Evolutionary conservation across 202 grass and related monocot genomes (phyloP), one percentile per base, ranked within the genome.

Genomic region (Digitaria exilis): DNA sequence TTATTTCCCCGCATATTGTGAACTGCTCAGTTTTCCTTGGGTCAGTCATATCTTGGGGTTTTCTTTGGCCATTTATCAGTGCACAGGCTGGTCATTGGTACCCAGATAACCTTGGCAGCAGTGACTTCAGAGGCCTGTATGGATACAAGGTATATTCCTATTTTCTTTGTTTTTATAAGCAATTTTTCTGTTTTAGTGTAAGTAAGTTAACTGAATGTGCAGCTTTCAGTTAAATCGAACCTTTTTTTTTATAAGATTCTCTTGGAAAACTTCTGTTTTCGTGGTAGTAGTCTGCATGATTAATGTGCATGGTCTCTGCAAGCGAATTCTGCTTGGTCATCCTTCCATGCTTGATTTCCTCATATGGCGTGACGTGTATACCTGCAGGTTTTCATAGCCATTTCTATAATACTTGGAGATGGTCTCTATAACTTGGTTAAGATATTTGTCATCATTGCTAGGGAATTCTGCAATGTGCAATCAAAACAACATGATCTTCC

Each of bases 361-460:
- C 50, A 74, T 74, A 44, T 54, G n/a, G n/a, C n/a, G n/a, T n/a
- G 34, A 62, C 71, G 34, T 48, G 5, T 85, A 49, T 72, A 26
- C 26, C 17, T 82, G 70, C 80, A 98, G 95, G 95, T 98, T 77
- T 93, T 91, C 64, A 50, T 95, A 68, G 90, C 90, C 29, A 93
- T 97, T 62, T 91, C 95, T 82, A 84, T 97, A 67, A 97, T 97
- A 86, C 86, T 97, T 65, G 95, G 95, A 78, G 90, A 98, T 86
- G 95, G 95, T 21, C 84, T 98, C 48, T 98, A 98, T 70, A 98
- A 98, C 76, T 93, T 98, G 73, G 62, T 93, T 71, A 93, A 95
- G 63, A 91, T 95, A 46, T 76, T 98, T 66, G 0, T 88, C 34
- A 26, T 91, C 28, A 88, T 91, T 70, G 51, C n/a, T 43, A 95